These are phyloP conservation scores for Candida xyloterini DNA, from an alignment of 805 yeast genomes.

Conservation along the genomic window DNA sequence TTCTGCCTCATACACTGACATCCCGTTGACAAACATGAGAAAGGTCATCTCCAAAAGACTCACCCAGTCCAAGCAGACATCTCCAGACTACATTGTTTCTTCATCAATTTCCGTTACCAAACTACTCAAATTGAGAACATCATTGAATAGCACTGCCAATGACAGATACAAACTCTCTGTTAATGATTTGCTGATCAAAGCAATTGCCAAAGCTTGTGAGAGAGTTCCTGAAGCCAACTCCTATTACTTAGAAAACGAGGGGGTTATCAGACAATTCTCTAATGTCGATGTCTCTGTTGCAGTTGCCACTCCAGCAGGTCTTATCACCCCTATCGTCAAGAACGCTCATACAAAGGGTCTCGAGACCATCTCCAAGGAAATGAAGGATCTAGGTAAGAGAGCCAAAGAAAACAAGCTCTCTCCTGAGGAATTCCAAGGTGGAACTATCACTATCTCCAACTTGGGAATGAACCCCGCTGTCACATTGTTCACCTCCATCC, in stretches of 20 bases:
- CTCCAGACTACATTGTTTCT: constrained; percentile 92
- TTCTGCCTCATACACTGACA: constrained; percentile 67
- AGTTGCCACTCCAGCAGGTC: constrained; percentile 96
- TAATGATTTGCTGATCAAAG: constrained; percentile 92
- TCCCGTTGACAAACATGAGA: constrained; percentile 90
- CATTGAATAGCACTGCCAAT: constrained; percentile 80
- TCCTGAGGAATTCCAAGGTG: constrained; percentile 99
- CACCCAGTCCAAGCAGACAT: constrained; percentile 75
- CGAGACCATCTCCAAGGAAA: constrained; percentile 71
- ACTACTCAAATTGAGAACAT: constrained; percentile 85
- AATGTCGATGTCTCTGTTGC: constrained; percentile 97
- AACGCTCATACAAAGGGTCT: constrained; percentile 88
- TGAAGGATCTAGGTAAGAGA: constrained; percentile 92
- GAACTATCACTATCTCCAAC: constrained; percentile 97
- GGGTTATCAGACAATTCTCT: constrained; percentile 86
- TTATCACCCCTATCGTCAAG: constrained; percentile 93
- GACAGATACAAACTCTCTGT: constrained; percentile 89
- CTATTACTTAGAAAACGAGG: constrained; percentile 86
- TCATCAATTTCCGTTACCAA: constrained; percentile 84
- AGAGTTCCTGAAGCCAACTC: constrained; percentile 94
- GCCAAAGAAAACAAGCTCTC: constrained; percentile 90
- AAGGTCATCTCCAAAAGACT: constrained; percentile 88
- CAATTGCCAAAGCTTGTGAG: constrained; percentile 83
- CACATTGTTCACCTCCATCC: constrained; percentile 87
- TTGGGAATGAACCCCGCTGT: constrained; percentile 98